Conservation (phyloP, 176 grass and related monocot species). For the Chloris gayana region DNA sequence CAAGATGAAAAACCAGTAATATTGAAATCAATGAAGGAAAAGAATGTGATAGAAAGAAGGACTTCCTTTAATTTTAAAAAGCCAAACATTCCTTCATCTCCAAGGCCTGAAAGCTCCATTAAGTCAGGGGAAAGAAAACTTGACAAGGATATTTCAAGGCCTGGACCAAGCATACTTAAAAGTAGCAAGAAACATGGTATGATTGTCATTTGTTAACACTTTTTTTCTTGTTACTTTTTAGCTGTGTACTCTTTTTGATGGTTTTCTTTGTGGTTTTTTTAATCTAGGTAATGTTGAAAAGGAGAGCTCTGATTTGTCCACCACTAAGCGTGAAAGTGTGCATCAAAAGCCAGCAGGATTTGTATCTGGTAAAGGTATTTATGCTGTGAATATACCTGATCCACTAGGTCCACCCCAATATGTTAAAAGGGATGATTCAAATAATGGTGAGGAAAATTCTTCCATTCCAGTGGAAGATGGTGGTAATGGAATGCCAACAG, state of each 20-base stretch:
- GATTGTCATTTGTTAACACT: slow-evolving; percentile 29
- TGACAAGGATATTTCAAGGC: slow-evolving; percentile 37
- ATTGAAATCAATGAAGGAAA: slow-evolving; percentile 52
- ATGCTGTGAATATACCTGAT: slow-evolving; percentile 30
- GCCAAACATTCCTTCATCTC: slow-evolving; percentile 48
- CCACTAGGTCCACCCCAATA: slow-evolving; percentile 17
- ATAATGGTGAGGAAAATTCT: slow-evolving; percentile 39
- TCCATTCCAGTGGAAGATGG: slow-evolving; percentile 15
- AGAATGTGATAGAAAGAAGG: slow-evolving; percentile 58
- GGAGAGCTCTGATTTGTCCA: slow-evolving; percentile 29
- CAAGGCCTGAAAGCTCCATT: slow-evolving; percentile 45
- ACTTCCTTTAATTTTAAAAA: slow-evolving; percentile 59
- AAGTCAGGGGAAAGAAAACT: slow-evolving; percentile 52
- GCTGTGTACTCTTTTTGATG: slow-evolving; percentile 8
- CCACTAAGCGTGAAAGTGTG: slow-evolving; percentile 32
- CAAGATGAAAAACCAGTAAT: slow-evolving; percentile 58
- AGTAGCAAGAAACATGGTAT: slow-evolving; percentile 59
- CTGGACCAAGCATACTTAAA: slow-evolving; percentile 58
- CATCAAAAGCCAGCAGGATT: slow-evolving; percentile 23
- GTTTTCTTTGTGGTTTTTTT: slow-evolving; percentile 34
- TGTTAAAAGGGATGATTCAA: slow-evolving; percentile 36
- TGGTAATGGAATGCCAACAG: slow-evolving; percentile 27
- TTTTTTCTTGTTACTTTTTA: slow-evolving; percentile 23
- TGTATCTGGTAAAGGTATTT: slow-evolving; percentile 40
- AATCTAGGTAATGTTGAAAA: slow-evolving; percentile 50